phyloP scores from a whole-genome alignment of 352 stramenopile genomes.

The Plasmopara viticola region DNA sequence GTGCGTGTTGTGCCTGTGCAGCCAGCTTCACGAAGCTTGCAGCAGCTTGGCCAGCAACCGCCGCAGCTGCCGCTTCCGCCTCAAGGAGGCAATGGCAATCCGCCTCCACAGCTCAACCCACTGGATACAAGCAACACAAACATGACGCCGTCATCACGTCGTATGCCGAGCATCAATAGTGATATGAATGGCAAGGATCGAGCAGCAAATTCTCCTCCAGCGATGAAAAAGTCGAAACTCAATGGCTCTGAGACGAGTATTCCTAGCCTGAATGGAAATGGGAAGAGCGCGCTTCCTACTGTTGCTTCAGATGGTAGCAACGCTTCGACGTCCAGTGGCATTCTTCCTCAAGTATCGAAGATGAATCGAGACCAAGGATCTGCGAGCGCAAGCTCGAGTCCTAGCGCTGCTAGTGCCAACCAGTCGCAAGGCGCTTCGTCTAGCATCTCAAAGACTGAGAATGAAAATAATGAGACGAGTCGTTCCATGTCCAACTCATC shows the following conservation, averaged over 20 bases:
- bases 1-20: slow-evolving; percentile 65
- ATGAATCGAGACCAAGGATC: slow-evolving; percentile 51
- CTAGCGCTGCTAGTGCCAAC: slow-evolving; percentile 22
- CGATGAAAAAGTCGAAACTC: slow-evolving; percentile 74
- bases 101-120: slow-evolving; percentile 50
- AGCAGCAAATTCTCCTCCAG: slow-evolving; percentile 44
- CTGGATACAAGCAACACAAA: slow-evolving; percentile 46
- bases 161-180: slow-evolving; percentile 66
- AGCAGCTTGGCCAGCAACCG: slow-evolving; percentile 53
- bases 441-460: slow-evolving; percentile 29
- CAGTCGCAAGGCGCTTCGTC: slow-evolving; percentile 30
- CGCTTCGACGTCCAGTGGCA: slow-evolving; percentile 18
- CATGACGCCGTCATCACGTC: slow-evolving; percentile 51
- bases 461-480: slow-evolving; percentile 22
- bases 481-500: slow-evolving; percentile 11
- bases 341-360: slow-evolving; percentile 47
- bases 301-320: slow-evolving; percentile 26
- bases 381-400: slow-evolving; percentile 49
- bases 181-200: slow-evolving; percentile 56
- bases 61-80: slow-evolving; percentile 37
- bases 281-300: slow-evolving; percentile 46
- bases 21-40: slow-evolving; percentile 59
- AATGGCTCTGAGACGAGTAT: slow-evolving; percentile 49
- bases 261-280: slow-evolving; percentile 59
- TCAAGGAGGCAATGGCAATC: slow-evolving; percentile 16